Evolutionary conservation across 768 basidiomycete genomes (phyloP).

Genomic region (Tulasnella sp.): DNA sequence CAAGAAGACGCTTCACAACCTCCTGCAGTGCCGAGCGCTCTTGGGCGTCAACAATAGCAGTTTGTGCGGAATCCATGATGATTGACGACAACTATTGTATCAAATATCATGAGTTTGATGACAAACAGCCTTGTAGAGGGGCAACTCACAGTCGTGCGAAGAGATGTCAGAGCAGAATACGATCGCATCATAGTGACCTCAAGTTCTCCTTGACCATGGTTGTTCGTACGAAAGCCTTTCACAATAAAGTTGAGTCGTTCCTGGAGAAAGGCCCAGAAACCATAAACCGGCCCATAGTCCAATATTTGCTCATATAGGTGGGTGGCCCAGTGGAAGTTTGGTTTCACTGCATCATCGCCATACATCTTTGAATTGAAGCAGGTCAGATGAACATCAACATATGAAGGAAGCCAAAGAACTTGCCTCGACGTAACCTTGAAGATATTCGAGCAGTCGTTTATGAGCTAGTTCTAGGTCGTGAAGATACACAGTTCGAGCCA

Average conservation of each 20-base stretch:
- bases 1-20: too few relatives aligned
- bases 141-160: neutral
- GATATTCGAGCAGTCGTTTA: constrained; percentile 24
- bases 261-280: constrained; percentile 42
- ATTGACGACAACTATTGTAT: too few relatives aligned
- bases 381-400: neutral
- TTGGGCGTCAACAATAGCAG: too few relatives aligned
- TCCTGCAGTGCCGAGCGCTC: too few relatives aligned
- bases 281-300: constrained; percentile 39
- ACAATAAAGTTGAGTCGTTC: constrained; percentile 41
- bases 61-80: too few relatives aligned
- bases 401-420: neutral
- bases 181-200: constrained; percentile 37
- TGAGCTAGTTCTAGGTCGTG: neutral
- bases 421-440: constrained; percentile 19
- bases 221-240: constrained; percentile 38
- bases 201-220: constrained; percentile 36
- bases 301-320: constrained; percentile 34
- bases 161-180: constrained; percentile 22
- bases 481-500: neutral
- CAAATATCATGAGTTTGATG: too few relatives aligned
- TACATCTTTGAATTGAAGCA: constrained; percentile 34
- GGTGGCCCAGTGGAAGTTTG: constrained; percentile 41
- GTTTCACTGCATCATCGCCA: constrained; percentile 35
- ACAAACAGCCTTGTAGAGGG: too few relatives aligned